Evolutionary conservation across 441 rosid species (phyloP).

Genomic region (Adansonia rubrostipa): DNA sequence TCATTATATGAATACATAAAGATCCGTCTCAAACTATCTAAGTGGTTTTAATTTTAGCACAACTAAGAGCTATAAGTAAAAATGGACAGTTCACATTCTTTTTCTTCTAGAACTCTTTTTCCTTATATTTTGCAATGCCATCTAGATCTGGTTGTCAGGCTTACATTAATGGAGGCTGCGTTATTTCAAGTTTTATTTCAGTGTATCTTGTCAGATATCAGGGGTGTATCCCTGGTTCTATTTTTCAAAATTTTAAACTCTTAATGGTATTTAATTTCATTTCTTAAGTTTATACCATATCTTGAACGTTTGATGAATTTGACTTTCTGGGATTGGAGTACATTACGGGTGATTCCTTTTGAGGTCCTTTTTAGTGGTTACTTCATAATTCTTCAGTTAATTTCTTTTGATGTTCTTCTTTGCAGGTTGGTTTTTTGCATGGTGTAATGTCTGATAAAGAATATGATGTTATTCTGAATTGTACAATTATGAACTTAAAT

Average conservation of each 20-base stretch:
- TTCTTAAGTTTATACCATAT: neutral
- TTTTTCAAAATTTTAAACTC: slow-evolving; percentile 12
- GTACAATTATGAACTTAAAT: slow-evolving; percentile 64
- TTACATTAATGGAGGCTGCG: neutral
- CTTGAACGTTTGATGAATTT: slow-evolving; percentile 3
- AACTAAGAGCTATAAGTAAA: neutral
- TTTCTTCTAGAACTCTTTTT: slow-evolving; percentile 6
- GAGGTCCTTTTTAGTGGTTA: neutral
- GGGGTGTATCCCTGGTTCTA: neutral
- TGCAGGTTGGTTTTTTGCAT: slow-evolving; percentile 88
- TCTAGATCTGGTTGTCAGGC: slow-evolving; percentile 10
- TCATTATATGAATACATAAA: neutral
- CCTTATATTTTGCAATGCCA: neutral
- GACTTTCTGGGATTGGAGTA: slow-evolving; percentile 14
- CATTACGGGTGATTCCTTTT: slow-evolving; percentile 10
- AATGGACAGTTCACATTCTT: neutral
- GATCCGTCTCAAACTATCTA: neutral
- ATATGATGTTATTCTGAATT: slow-evolving; percentile 80
- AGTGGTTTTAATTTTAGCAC: neutral
- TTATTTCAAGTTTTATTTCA: slow-evolving; percentile 4
- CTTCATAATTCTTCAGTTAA: slow-evolving; percentile 11
- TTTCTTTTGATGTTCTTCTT: slow-evolving; percentile 35
- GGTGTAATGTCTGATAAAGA: slow-evolving; percentile 93
- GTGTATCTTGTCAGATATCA: neutral
- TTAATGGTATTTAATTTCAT: neutral